Evolutionary conservation across 2,329 filamentous ascomycete genomes (phyloP).

Genomic region (Diaporthe batatas): DNA sequence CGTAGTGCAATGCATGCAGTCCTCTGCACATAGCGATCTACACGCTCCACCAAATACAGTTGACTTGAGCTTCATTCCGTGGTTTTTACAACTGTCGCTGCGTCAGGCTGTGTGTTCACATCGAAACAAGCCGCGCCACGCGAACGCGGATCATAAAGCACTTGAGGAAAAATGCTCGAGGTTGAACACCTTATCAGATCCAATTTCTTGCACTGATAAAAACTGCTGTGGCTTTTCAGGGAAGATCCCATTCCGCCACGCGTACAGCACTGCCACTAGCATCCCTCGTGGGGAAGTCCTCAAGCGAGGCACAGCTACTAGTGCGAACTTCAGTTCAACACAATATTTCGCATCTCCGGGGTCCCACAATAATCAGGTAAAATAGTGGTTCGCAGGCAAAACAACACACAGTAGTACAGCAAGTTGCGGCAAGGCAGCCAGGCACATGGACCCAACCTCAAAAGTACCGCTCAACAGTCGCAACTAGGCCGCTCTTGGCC

Average conservation of each 20-base stretch:
- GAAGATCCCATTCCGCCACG: neutral
- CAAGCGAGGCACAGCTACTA: constrained; percentile 12
- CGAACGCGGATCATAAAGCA: too few species aligned
- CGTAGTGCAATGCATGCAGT: neutral
- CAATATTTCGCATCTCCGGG: constrained; percentile 1
- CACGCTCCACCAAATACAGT: constrained; percentile 23
- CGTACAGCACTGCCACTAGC: neutral
- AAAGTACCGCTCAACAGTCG: constrained; percentile 25
- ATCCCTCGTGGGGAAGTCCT: neutral
- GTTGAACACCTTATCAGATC: neutral
- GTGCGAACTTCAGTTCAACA: neutral
- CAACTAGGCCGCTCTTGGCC: constrained; percentile 27
- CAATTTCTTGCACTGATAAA: neutral
- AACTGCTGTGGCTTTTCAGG: neutral
- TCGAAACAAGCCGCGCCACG: neutral
- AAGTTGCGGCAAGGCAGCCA: neutral
- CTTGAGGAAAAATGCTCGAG: neutral
- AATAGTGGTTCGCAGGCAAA: neutral
- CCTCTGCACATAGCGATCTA: constrained; percentile 11
- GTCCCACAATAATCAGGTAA: neutral
- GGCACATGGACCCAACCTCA: neutral
- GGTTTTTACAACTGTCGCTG: neutral
- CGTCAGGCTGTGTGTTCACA: neutral
- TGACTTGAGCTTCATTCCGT: constrained; percentile 1
- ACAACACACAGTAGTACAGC: neutral